Base-by-base conservation (phyloP, 352 stramenopile species). In the Phytopythium boreale region DNA sequence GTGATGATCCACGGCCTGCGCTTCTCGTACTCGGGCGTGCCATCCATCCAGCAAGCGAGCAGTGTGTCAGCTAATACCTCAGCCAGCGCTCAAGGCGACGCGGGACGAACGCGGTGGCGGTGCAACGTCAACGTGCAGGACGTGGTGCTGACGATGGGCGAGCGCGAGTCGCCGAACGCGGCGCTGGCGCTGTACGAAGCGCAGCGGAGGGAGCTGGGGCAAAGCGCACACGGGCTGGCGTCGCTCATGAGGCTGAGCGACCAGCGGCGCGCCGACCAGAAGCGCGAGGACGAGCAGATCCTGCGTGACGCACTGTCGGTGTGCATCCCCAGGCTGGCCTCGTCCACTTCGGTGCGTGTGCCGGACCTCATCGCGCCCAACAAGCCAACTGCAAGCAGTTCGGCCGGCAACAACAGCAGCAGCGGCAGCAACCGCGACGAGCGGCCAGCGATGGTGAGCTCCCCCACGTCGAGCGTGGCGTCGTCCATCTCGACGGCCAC, bases 111-210 rank as follows among this genome's bases (percentile, higher is more conserved):
- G 51, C 29, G 44, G 12, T 92, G 82, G 84, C 68, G 74, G 7
- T 85, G 70, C 39, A 89, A 86, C 64, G 27, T 92, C 49, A 76
- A 77, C 39, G 34, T 90, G 55, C 60, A 67, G 12, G 69, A 77
- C 19, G 66, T 78, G 22, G 59, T 70, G 49, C 68, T 84, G 56
- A 77, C 75, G n/a, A 70, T 87, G 19, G 76, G 72, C 11, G 62
- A 61, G 17, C 75, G 61, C 37, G 57, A 68, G 20, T 82, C 75
- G 31, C 67, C 63, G 51, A 69, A 80, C 36, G 70, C 76, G 26
- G 79, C 81, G 11, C 58, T 80, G 17, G 43, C 75, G n/a, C 70
- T 64, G 11, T 92, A 92, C 52, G 67, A 79, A 10, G n/a, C 73
- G 55, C 69, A 77, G 52, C 67, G 74, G 6, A 66, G 67, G 14